Evolutionary conservation across 1,139 yeast genomes (phyloP).

Genomic region (Candida neerlandica): DNA sequence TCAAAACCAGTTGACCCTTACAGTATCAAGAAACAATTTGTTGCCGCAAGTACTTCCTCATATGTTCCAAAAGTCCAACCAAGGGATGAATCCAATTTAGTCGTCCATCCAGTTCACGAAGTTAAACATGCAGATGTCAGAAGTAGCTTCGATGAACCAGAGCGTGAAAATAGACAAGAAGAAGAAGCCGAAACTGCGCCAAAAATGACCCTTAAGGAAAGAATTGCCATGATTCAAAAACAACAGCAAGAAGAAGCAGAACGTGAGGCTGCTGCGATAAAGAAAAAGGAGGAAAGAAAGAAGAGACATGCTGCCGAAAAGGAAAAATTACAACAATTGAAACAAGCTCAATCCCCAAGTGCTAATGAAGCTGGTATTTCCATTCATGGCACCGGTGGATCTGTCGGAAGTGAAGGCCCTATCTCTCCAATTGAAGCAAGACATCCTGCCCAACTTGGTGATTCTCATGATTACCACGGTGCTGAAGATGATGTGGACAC

Average conservation of each 20-base stretch:
- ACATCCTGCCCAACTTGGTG: neutral
- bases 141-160: conserved; percentile 18
- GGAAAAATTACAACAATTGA: conserved; percentile 17
- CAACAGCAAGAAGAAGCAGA: conserved; percentile 83
- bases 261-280: conserved; percentile 62
- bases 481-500: conserved; percentile 16
- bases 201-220: conserved; percentile 78
- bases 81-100: conserved; percentile 39
- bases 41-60: conserved; percentile 45
- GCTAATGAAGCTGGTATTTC: conserved; percentile 11
- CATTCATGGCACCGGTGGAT: conserved; percentile 3
- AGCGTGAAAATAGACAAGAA: conserved; percentile 26
- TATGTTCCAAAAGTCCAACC: conserved; percentile 49
- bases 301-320: conserved; percentile 34
- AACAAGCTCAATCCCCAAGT: conserved; percentile 13
- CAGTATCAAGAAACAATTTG: conserved; percentile 45
- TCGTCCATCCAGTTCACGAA: conserved; percentile 34
- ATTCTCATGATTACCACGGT: conserved; percentile 9
- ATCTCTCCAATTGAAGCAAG: conserved; percentile 3
- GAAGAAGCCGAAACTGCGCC: conserved; percentile 61
- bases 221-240: conserved; percentile 81
- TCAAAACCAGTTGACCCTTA: conserved; percentile 43
- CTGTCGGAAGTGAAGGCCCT: conserved; percentile 2
- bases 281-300: conserved; percentile 59
- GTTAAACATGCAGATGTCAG: conserved; percentile 26